Conservation (phyloP, 257 asterid genomes). For the Solanum tacnaense region DNA sequence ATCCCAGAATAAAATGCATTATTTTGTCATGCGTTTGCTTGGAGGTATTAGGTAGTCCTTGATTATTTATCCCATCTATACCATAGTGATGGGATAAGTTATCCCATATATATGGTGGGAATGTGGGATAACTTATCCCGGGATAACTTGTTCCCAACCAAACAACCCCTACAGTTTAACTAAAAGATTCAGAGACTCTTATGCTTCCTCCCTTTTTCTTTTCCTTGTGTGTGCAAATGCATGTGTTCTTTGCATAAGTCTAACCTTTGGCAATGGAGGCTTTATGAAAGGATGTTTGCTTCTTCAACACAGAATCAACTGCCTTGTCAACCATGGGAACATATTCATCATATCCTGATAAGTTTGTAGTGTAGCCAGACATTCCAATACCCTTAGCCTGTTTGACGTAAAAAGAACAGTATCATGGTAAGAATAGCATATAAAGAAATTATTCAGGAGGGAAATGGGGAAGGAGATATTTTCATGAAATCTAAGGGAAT, state of each 20-base stretch:
- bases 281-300: slow-evolving; percentile 28
- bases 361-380: slow-evolving; percentile 25
- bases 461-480: neutral
- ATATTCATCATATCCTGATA: slow-evolving; percentile 61
- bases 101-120: neutral
- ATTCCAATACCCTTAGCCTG: slow-evolving; percentile 56
- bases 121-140: neutral
- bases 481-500: neutral
- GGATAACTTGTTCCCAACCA: neutral
- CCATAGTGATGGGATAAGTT: neutral
- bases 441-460: neutral
- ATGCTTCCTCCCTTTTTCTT: neutral
- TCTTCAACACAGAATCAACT: slow-evolving; percentile 62
- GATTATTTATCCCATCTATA: neutral
- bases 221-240: neutral
- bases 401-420: neutral
- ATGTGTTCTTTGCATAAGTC: neutral
- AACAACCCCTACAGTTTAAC: neutral
- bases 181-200: neutral
- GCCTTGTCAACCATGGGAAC: slow-evolving; percentile 86
- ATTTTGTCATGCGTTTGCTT: no score
- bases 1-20: no score
- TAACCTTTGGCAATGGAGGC: slow-evolving; percentile 38
- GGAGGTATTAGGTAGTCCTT: neutral
- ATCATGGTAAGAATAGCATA: neutral